Evolutionary conservation across 1,139 yeast species (phyloP), one percentile per base, ranked within the genome.

Genomic region (Candida anutae): DNA sequence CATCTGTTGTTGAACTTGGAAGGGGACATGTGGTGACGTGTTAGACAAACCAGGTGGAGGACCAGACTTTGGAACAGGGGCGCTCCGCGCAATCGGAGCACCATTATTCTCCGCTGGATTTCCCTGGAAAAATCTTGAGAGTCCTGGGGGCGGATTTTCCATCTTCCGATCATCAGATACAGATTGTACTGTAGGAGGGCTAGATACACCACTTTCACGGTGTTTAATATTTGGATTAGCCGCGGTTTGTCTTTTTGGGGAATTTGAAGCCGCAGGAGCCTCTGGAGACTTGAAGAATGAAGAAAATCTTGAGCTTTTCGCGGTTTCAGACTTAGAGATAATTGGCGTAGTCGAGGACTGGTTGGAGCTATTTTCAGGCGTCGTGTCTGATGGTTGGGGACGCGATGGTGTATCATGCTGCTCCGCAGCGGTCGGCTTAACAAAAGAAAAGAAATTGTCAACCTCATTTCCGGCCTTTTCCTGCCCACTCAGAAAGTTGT

Each of bases 381-480:
- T 12, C 11, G 28, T 25, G 15, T 17, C 19, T 8, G 19, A 8
- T 17, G 9, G 9, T 12, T 24, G 12, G 21, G 25, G 10, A 14
- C 21, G n/a, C 25, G 26, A 17, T 16, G 31, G 10, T 18, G 19
- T 22, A 20, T 29, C 26, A 16, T 35, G 14, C 15, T 25, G 25
- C 21, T 28, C 31, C 6, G 21, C 17, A 12, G 29, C 33, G 20
- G 39, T 47, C 12, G 66, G 58, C 33, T 58, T 59, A 19, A 57
- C 67, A 39, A 66, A 61, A 1, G 74, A 64, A 40, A 72, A 72
- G 44, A 71, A 71, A 37, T 56, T 65, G 38, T 71, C 77, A 27
- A 69, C 72, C 17, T 68, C 70, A 36, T 69, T 69, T 11, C 63
- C 62, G 16, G 56, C 50, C 21, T 32, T 37, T 30, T 43, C 50